phyloP scores from a whole-genome alignment of 768 basidiomycete species.

The Coprinopsis cinerea region DNA sequence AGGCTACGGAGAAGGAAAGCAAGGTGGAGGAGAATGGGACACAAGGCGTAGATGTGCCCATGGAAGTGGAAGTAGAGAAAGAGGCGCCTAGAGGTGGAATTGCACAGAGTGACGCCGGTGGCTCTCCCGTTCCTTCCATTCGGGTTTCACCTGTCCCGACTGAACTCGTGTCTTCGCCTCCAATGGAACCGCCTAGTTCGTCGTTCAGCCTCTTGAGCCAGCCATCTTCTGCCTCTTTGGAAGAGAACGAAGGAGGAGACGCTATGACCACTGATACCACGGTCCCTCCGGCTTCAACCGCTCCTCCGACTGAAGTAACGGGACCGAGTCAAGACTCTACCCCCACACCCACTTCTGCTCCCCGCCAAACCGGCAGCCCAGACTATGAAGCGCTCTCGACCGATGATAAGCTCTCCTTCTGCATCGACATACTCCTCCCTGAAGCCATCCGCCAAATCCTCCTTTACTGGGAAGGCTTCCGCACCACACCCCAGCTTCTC shows the following conservation, averaged over 20 bases:
- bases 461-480: constrained; percentile 63
- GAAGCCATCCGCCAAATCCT: constrained; percentile 69
- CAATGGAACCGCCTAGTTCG: constrained; percentile 20
- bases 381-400: not conserved
- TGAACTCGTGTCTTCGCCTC: constrained; percentile 17
- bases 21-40: no score
- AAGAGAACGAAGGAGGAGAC: no score
- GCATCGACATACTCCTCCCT: constrained; percentile 62
- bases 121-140: not conserved
- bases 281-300: no score
- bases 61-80: no score
- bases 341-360: not conserved
- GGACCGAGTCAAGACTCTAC: no score
- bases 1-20: no score
- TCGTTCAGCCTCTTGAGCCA: constrained; percentile 13
- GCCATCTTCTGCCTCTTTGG: constrained; percentile 7
- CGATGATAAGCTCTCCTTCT: constrained; percentile 45
- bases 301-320: no score
- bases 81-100: no score
- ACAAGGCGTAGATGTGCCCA: no score
- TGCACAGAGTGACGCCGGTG: not conserved
- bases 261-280: no score
- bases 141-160: constrained; percentile 18
- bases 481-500: constrained; percentile 44
- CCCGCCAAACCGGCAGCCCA: not conserved